Evolutionary conservation across 495 filamentous ascomycete genomes (phyloP).

Genomic region (Xylaria cubensis): DNA sequence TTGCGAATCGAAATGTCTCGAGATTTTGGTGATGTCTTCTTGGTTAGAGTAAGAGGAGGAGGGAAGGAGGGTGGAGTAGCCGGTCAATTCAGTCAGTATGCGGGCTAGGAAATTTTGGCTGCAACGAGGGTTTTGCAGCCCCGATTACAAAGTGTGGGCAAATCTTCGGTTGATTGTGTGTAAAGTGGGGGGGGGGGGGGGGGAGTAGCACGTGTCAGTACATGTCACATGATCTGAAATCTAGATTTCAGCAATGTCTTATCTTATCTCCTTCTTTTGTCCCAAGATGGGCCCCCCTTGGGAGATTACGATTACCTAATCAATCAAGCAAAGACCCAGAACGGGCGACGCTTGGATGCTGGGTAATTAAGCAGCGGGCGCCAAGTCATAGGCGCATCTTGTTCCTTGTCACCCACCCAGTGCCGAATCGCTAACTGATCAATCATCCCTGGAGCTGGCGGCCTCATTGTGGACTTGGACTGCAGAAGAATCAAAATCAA

Average conservation of each 20-base stretch:
- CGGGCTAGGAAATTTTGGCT: conserved; percentile 37
- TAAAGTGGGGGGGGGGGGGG: not conserved
- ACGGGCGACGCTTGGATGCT: not conserved
- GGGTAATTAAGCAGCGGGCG: conserved; percentile 16
- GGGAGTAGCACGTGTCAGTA: not conserved
- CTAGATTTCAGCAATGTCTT: conserved; percentile 1
- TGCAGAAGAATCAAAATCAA: not conserved
- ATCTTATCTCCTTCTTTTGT: not conserved
- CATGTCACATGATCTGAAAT: not conserved
- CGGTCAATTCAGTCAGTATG: conserved; percentile 32
- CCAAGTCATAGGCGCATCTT: conserved; percentile 33
- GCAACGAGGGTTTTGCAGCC: conserved; percentile 44
- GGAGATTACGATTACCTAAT: conserved; percentile 18
- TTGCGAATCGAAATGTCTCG: conserved; percentile 50
- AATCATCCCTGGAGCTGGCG: conserved; percentile 20
- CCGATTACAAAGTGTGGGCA: conserved; percentile 49
- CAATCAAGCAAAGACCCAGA: not conserved
- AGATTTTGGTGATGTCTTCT: conserved; percentile 46
- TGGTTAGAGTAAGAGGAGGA: conserved; percentile 28
- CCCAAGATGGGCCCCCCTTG: not conserved
- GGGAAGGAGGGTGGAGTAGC: conserved; percentile 40
- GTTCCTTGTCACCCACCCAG: conserved; percentile 17
- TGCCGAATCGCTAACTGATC: conserved; percentile 19
- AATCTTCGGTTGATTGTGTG: conserved; percentile 27
- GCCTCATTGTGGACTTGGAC: conserved; percentile 18